Base-by-base conservation (phyloP, 495 filamentous ascomycete genomes). In the Aspergillus homomorphus region DNA sequence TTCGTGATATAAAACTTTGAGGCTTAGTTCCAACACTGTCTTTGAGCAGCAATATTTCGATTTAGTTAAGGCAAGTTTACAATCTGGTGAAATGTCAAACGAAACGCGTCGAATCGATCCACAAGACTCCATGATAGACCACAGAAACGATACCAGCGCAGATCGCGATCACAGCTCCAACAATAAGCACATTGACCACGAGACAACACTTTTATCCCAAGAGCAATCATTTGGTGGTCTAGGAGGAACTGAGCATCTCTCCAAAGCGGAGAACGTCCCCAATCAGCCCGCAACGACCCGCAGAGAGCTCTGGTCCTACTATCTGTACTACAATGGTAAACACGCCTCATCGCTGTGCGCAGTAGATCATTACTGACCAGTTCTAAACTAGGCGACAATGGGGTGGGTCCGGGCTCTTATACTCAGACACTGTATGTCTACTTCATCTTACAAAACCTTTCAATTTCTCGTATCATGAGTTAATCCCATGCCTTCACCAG, bases 261-360 rank as follows among this genome's bases (percentile, higher is more conserved):
- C 79, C 28, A 67, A 69, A 16, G 67, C 70, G 15, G 69, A 73
- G 54, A 73, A 76, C 49, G 62, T 69, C 6, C 69, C 69, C 57
- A 69, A 71, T 18, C 73, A 77, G 51, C 78, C 78, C 6, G 79
- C 75, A 12, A 80, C 78, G 16, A 78, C 73, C 0, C 64, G 75
- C 23, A 76, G 65, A 54, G 78, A 80, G 54, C 62, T 80, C 0
- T 80, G 77, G 78, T 73, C 76, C 2, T 80, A 80, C 53, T 80
- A 80, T 58, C 74, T 80, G 15, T 77, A 79, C 51, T 74, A 75
- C 50, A 74, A 80, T 51, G 78, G 75, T 68, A 53, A 48, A 38
- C 20, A 7, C 30, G 14, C 5, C 14, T 3, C n/a, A n/a, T 50
- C 4, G n/a, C 15, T 22, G 10, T 1, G 19, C 2, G 45, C 46